Conservation (phyloP, 805 yeast species). For the Citeromyces matritensis region DNA sequence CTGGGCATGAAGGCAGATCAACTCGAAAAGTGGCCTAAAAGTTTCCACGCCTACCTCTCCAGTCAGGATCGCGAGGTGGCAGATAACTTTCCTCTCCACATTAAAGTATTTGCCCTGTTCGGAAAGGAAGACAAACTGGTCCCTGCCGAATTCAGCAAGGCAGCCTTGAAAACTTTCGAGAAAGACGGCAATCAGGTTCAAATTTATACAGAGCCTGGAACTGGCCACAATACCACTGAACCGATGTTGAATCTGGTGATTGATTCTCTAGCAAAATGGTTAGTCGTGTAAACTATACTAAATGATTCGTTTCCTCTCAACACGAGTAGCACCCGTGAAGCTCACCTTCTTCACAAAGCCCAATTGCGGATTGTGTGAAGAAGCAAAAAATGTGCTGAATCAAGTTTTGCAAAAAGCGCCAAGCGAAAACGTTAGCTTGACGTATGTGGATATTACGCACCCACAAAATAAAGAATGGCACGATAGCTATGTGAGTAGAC, state of each 20-base stretch:
- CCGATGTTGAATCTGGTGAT: slow-evolving; percentile 3
- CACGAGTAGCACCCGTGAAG: slow-evolving; percentile 5
- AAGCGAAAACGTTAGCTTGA: slow-evolving; percentile 15
- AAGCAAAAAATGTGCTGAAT: slow-evolving; percentile 37
- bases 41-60: slow-evolving; percentile 4
- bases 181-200: slow-evolving; percentile 4
- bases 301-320: neutral
- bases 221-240: slow-evolving; percentile 4
- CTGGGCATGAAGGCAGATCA: slow-evolving; percentile 1
- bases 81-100: slow-evolving; percentile 5
- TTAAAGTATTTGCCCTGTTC: slow-evolving; percentile 5
- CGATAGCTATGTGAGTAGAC: slow-evolving; percentile 28
- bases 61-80: slow-evolving; percentile 5
- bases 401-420: slow-evolving; percentile 19
- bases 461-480: slow-evolving; percentile 50
- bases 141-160: slow-evolving; percentile 3
- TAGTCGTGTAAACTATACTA: neutral
- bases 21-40: slow-evolving; percentile 4
- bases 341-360: slow-evolving; percentile 56
- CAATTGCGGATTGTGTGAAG: slow-evolving; percentile 54
- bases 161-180: slow-evolving; percentile 2
- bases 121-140: slow-evolving; percentile 4
- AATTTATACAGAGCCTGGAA: neutral
- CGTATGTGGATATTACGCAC: slow-evolving; percentile 40
- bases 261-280: too few species aligned